These are phyloP conservation scores for Furculomyces boomerangus DNA, from an alignment of 371 early-diverging fungal genomes.

Conservation along the genomic window DNA sequence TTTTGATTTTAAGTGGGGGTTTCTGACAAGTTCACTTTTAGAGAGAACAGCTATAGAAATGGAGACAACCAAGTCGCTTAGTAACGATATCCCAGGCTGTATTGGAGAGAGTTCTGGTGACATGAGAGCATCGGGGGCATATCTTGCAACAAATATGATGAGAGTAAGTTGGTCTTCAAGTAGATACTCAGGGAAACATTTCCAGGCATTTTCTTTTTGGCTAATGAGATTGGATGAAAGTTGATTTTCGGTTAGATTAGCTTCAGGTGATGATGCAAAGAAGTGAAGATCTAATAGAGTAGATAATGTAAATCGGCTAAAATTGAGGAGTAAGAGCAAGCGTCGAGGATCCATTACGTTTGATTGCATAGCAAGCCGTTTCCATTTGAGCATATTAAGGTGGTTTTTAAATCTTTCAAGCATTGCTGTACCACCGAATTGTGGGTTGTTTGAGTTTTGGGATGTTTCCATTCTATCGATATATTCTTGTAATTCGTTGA, in stretches of 20 bases:
- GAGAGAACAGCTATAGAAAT: slow-evolving; percentile 64
- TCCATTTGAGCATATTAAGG: slow-evolving; percentile 33
- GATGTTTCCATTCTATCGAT: slow-evolving; percentile 21
- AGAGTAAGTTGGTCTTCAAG: slow-evolving; percentile 72
- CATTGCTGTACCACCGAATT: slow-evolving; percentile 22
- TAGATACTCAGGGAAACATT: slow-evolving; percentile 81
- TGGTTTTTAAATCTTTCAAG: slow-evolving; percentile 38
- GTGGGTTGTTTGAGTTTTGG: too few species aligned
- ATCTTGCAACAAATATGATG: slow-evolving; percentile 39
- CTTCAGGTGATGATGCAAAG: slow-evolving; percentile 4
- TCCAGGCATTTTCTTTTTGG: slow-evolving; percentile 33
- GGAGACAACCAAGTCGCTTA: slow-evolving; percentile 32
- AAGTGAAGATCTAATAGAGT: slow-evolving; percentile 4
- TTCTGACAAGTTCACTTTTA: slow-evolving; percentile 63
- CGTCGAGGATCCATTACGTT: slow-evolving; percentile 27
- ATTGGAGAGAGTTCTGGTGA: not conserved
- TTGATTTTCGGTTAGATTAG: slow-evolving; percentile 23
- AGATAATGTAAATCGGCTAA: slow-evolving; percentile 61
- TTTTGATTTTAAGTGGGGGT: slow-evolving; percentile 86
- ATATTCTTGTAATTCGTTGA: slow-evolving; percentile 37
- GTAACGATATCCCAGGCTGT: slow-evolving; percentile 10
- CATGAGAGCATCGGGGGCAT: slow-evolving; percentile 20
- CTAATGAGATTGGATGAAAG: slow-evolving; percentile 21
- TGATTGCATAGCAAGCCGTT: slow-evolving; percentile 52
- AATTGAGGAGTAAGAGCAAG: slow-evolving; percentile 9